Conservation (phyloP, 805 yeast species). For the Ogataea corticis region DNA sequence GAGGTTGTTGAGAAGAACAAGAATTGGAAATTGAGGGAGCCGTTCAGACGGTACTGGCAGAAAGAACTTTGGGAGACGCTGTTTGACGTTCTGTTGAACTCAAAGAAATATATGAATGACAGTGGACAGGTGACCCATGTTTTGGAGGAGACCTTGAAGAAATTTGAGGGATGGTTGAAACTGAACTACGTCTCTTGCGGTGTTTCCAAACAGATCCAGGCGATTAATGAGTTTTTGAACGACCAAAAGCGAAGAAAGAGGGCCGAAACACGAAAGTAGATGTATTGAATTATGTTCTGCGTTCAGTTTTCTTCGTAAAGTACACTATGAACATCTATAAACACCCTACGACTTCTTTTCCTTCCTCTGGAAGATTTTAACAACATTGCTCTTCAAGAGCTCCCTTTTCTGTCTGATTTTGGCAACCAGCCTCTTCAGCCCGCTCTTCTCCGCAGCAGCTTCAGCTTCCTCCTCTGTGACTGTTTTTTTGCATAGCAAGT, state of each 20-base stretch:
- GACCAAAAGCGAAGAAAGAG: constrained; percentile 12
- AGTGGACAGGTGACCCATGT: constrained; percentile 3
- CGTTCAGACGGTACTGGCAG: constrained; percentile 77
- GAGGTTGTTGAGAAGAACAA: constrained; percentile 30
- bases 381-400: constrained; percentile 1
- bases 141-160: constrained; percentile 5
- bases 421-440: constrained; percentile 15
- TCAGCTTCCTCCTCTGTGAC: constrained; percentile 75
- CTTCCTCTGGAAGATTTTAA: not conserved
- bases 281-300: not conserved
- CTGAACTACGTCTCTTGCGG: constrained; percentile 13
- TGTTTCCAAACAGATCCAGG: constrained; percentile 10
- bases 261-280: not conserved
- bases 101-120: constrained; percentile 28
- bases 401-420: constrained; percentile 3
- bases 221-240: constrained; percentile 11
- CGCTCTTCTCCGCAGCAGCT: constrained; percentile 17
- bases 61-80: constrained; percentile 66
- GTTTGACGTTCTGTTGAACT: constrained; percentile 64
- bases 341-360: not conserved
- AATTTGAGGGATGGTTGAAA: constrained; percentile 19
- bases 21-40: constrained; percentile 39
- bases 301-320: not conserved
- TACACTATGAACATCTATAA: not conserved
- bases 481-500: constrained; percentile 69